phyloP scores from a whole-genome alignment of 768 basidiomycete species.

The Naganishia onofrii region DNA sequence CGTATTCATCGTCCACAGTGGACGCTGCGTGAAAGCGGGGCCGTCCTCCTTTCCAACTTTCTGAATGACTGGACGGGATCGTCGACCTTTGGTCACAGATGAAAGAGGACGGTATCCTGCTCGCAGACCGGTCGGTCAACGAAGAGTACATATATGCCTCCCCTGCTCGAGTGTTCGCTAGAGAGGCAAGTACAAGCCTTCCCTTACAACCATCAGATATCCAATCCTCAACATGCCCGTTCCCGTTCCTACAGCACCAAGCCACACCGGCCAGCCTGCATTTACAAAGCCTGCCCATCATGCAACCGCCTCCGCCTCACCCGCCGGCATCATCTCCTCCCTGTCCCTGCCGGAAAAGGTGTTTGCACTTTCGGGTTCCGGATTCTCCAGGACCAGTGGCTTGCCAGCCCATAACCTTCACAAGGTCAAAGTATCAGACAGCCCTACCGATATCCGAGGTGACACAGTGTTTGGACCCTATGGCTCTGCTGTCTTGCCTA shows the following conservation, averaged over 20 bases:
- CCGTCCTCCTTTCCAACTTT: background rate
- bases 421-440: constrained; percentile 28
- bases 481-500: constrained; percentile 24
- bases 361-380: constrained; percentile 19
- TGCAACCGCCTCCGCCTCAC: background rate
- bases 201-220: background rate
- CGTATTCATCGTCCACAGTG: background rate
- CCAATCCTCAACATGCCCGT: constrained; percentile 8
- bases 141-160: background rate
- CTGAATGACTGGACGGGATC: background rate
- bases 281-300: background rate
- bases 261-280: background rate
- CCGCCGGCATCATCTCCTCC: constrained; percentile 15
- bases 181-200: background rate
- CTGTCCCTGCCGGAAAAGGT: constrained; percentile 28
- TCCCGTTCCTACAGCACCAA: constrained; percentile 4
- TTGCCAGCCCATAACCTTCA: constrained; percentile 20
- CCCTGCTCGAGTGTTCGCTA: no score
- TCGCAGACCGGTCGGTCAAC: background rate
- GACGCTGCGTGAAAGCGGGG: background rate
- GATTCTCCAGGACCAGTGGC: constrained; percentile 21
- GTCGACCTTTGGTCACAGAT: background rate
- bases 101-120: background rate
- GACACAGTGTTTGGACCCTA: constrained; percentile 24
- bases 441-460: constrained; percentile 27